phyloP scores from a whole-genome alignment of 352 stramenopile species.

The Phytopythium montanum region DNA sequence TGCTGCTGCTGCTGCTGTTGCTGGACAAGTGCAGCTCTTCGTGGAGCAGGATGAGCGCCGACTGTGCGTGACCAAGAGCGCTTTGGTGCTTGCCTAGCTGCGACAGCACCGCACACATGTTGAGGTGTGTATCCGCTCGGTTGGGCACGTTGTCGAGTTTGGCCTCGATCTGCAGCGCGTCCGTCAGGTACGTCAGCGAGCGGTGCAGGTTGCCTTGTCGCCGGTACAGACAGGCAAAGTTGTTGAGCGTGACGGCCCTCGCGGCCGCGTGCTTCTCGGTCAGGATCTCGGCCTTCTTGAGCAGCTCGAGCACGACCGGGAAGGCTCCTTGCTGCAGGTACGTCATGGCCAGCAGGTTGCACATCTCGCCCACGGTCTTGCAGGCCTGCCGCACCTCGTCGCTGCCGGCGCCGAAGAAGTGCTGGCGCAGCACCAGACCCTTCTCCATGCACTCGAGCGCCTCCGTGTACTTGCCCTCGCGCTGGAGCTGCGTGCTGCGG shows the following conservation, averaged over 20 bases:
- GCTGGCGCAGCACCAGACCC: constrained; percentile 89
- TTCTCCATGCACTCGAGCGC: constrained; percentile 94
- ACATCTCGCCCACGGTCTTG: constrained; percentile 94
- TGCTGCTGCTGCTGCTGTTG: constrained; percentile 7
- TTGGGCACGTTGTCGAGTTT: constrained; percentile 85
- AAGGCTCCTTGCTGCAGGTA: constrained; percentile 94
- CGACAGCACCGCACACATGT: constrained; percentile 93
- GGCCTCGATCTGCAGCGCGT: constrained; percentile 91
- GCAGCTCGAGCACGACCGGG: constrained; percentile 86
- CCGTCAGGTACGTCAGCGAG: constrained; percentile 89
- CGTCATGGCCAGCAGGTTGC: constrained; percentile 95
- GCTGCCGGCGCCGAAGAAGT: constrained; percentile 91
- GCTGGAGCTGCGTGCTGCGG: constrained; percentile 87
- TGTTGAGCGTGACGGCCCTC: constrained; percentile 92
- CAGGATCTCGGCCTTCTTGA: constrained; percentile 94
- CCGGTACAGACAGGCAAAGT: constrained; percentile 93
- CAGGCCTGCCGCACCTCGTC: constrained; percentile 89
- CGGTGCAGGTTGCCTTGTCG: constrained; percentile 89
- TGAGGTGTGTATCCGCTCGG: constrained; percentile 93
- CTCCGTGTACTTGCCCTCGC: constrained; percentile 91
- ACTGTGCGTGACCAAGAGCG: constrained; percentile 90
- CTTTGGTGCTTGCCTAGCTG: constrained; percentile 89
- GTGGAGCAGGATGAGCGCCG: constrained; percentile 90
- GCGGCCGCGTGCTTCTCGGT: constrained; percentile 83
- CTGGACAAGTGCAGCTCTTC: constrained; percentile 83